Evolutionary conservation across 129 eudicot species (phyloP), one percentile per base, ranked within the genome.

Genomic region (Scalesia atractyloides): DNA sequence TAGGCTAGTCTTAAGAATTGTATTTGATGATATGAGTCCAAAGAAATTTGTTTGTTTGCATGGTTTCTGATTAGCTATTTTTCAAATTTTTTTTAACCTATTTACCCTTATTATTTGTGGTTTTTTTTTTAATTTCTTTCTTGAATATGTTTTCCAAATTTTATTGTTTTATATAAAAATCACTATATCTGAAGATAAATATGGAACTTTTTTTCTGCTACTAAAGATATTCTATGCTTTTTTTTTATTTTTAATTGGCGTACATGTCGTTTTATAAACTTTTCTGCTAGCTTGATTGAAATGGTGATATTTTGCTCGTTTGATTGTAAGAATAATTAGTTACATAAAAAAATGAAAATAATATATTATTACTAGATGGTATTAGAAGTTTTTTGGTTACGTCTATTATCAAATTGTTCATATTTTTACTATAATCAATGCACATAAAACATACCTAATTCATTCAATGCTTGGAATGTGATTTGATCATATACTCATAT

Each of bases 1-100:
- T 8, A 14, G 59, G 24, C 10, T 64, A 71, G 18, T 7, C 34
- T 41, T 53, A 37, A 41, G 9, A 22, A 2, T 39, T 78, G 77
- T 64, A 65, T 16, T 64, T 56, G 73, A 66, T 72, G 67, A 78
- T 54, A 20, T 56, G 67, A 63, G 73, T 64, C 13, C 10, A 53
- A 39, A 50, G 77, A 34, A 53, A 70, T 13, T 37, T 62, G 72
- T 52, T 77, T 70, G 62, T 68, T 77, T 51, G 36, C 33, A 66
- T 34, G 63, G 36, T 15, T 15, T 59, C 3, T 18, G 39, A 19
- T 69, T 58, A 17, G 17, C 26, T 13, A 13, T 16, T 52, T 52
- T 17, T 16, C 10, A 52, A 52, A 52, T 11, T 5, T 16, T 16
- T 52, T 52, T 1, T 3, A 52, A 52, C 5, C 18, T 17, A 16